A percentile compares a stretch with the other conserved stretches of the same genome.
Conservation (phyloP, 352 stramenopile species). For the Globisporangium acanthophoron region DNA sequence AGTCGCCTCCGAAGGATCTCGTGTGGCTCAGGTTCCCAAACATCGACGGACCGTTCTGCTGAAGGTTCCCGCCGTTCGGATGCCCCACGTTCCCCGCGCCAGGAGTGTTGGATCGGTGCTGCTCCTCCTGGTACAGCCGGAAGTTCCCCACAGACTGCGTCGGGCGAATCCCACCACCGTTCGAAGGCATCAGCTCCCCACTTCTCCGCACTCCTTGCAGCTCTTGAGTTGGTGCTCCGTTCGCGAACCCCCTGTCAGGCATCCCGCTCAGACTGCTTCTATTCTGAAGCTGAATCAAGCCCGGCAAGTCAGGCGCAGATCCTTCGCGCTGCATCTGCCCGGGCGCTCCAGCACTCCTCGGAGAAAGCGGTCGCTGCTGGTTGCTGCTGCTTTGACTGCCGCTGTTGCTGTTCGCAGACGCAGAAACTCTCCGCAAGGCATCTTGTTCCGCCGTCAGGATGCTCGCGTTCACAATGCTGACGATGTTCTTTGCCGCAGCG, state of each 20-base stretch:
- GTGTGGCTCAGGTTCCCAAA: constrained; percentile 14
- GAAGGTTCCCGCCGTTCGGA: neutral
- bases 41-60: constrained; percentile 8
- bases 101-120: constrained; percentile 7
- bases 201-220: constrained; percentile 15
- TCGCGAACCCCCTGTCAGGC: constrained; percentile 10
- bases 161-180: constrained; percentile 37
- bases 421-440: constrained; percentile 23
- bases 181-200: constrained; percentile 14
- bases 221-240: constrained; percentile 15
- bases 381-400: neutral
- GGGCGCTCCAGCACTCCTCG: constrained; percentile 9
- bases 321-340: constrained; percentile 33
- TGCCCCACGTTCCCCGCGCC: neutral
- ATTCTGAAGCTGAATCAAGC: constrained; percentile 10
- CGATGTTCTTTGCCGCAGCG: constrained; percentile 54
- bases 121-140: constrained; percentile 55
- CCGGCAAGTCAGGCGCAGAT: constrained; percentile 24
- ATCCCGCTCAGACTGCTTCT: constrained; percentile 3
- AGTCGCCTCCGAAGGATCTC: constrained; percentile 4
- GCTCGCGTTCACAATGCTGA: constrained; percentile 56
- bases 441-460: constrained; percentile 56
- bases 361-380: neutral
- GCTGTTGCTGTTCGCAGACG: neutral
- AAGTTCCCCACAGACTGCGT: constrained; percentile 75